phyloP scores from a whole-genome alignment of 2,329 filamentous ascomycete species.

The Aspergillus spinulosporus region DNA sequence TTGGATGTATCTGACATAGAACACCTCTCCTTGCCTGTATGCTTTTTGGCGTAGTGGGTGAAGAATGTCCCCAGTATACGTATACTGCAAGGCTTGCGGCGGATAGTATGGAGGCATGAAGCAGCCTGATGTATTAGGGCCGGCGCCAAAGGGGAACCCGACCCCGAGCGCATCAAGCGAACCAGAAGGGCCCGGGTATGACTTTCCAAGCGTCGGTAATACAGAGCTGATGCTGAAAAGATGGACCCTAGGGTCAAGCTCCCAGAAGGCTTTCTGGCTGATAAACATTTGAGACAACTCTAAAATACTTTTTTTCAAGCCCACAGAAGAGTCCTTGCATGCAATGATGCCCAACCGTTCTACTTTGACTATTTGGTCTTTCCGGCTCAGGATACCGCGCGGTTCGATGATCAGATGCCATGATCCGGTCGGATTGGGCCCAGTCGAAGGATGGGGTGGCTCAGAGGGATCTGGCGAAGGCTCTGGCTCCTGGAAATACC shows the following conservation, averaged over 20 bases:
- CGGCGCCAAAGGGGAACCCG: conserved; percentile 7
- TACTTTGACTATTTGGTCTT: conserved; percentile 1
- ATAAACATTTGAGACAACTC: conserved; percentile 3
- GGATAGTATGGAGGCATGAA: conserved; percentile 9
- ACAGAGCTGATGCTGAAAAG: conserved; percentile 8
- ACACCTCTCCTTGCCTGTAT: conserved; percentile 4
- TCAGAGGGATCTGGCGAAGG: background rate
- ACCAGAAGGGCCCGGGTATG: background rate
- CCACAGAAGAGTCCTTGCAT: background rate
- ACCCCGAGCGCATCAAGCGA: conserved; percentile 2
- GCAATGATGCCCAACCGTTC: conserved; percentile 1
- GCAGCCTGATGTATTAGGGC: background rate
- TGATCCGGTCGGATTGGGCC: background rate
- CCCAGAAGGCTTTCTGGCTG: conserved; percentile 6
- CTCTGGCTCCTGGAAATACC: conserved; percentile 9
- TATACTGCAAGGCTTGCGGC: conserved; percentile 4
- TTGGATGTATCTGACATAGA: conserved; percentile 5
- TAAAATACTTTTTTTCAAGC: background rate
- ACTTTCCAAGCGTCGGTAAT: background rate
- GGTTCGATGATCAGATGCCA: conserved; percentile 3
- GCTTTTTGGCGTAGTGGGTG: conserved; percentile 4
- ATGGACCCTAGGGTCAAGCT: conserved; percentile 3
- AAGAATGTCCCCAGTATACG: background rate
- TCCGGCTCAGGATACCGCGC: conserved; percentile 4
- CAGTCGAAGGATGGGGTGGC: background rate